phyloP scores from a whole-genome alignment of 805 yeast genomes.

The Ogataea trehalophila region DNA sequence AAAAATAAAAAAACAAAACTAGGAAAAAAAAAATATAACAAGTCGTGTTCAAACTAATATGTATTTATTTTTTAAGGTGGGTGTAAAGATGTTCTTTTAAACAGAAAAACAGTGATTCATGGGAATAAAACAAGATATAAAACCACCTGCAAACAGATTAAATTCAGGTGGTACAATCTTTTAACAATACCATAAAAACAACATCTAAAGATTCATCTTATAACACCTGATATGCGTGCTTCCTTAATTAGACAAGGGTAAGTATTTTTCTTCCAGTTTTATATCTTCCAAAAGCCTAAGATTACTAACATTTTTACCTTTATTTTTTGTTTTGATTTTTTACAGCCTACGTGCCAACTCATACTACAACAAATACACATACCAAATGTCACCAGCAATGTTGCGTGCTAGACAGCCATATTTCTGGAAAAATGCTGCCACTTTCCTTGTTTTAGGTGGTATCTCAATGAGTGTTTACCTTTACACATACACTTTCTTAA shows the following conservation, averaged over 20 bases:
- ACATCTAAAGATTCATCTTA: no score
- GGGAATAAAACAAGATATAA: no score
- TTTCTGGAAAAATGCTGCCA: constrained; percentile 69
- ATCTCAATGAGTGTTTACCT: constrained; percentile 64
- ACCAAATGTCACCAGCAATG: constrained; percentile 87
- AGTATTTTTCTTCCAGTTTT: constrained; percentile 4
- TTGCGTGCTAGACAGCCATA: constrained; percentile 85
- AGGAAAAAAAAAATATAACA: no score
- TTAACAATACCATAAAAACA: no score
- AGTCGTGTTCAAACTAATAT: no score
- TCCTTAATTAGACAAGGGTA: constrained; percentile 20
- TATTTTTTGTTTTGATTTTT: background rate
- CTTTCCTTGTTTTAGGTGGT: constrained; percentile 54
- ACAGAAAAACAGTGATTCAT: no score
- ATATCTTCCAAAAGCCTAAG: background rate
- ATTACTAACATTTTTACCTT: constrained; percentile 10
- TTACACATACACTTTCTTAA: constrained; percentile 61
- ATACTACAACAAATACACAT: constrained; percentile 41
- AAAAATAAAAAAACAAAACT: no score
- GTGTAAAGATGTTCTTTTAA: no score
- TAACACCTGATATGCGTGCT: constrained; percentile 19
- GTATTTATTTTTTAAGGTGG: no score
- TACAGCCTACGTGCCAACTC: constrained; percentile 22
- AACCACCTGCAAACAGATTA: no score
- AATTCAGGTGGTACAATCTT: no score